Conservation (phyloP, 2,329 filamentous ascomycete genomes). For the Cordyceps cateniannulata region DNA sequence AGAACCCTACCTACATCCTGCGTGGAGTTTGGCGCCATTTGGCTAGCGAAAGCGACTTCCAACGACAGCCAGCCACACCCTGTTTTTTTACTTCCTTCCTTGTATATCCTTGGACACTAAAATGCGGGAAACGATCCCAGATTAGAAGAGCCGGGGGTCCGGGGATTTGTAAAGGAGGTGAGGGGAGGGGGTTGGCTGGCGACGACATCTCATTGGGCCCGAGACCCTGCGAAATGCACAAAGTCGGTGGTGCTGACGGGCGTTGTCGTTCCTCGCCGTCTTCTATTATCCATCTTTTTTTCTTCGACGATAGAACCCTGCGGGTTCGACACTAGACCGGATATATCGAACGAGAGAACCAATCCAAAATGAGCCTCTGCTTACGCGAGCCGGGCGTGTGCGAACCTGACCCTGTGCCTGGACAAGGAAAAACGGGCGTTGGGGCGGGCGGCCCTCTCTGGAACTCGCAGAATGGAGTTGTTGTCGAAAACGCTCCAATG, state of each 20-base stretch:
- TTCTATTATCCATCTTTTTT: not conserved
- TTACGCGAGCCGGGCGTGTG: not conserved
- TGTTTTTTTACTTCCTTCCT: not conserved
- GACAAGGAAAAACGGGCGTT: not conserved
- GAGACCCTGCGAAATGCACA: not conserved
- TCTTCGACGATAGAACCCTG: not conserved
- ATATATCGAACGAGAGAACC: not conserved
- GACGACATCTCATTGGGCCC: not conserved
- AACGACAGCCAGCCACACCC: not conserved
- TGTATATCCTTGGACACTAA: not conserved
- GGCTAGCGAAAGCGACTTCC: not conserved
- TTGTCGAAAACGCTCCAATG: not conserved
- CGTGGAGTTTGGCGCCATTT: not conserved
- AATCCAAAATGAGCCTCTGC: not conserved
- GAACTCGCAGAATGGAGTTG: slow-evolving; percentile 9
- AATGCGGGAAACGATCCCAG: slow-evolving; percentile 10
- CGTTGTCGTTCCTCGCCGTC: not conserved
- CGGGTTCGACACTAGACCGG: not conserved
- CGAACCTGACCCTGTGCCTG: not conserved
- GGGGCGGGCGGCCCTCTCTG: not conserved
- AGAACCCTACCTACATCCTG: not conserved
- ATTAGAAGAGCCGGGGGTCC: slow-evolving; percentile 1
- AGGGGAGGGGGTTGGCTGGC: not conserved
- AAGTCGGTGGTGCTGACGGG: slow-evolving; percentile 2
- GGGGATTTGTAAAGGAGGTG: not conserved